These are phyloP conservation scores for Cladosporium phlei DNA, from an alignment of 2,329 filamentous ascomycete species.

Conservation along the genomic window DNA sequence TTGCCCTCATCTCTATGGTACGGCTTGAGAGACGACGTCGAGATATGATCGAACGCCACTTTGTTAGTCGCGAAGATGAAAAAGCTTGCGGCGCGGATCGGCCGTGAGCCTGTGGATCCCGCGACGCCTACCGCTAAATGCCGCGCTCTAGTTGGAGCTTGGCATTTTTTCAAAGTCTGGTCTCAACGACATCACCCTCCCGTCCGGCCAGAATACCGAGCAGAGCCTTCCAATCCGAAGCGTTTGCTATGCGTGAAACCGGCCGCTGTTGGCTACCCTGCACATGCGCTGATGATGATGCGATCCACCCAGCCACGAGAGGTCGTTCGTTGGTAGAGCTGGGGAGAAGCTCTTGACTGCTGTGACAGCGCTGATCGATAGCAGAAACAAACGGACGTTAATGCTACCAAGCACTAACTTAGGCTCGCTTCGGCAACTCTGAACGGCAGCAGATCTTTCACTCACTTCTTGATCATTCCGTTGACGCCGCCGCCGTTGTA, in stretches of 20 bases:
- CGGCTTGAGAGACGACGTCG: neutral
- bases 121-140: conserved; percentile 5
- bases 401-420: too few species aligned
- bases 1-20: too few species aligned
- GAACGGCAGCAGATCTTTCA: conserved; percentile 4
- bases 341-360: too few species aligned
- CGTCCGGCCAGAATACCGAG: too few species aligned
- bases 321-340: too few species aligned
- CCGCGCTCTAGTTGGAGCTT: conserved; percentile 5
- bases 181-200: conserved; percentile 8
- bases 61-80: conserved; percentile 2
- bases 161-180: conserved; percentile 5
- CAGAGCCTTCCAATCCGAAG: conserved; percentile 9
- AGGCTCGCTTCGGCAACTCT: conserved; percentile 1
- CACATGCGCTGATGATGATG: neutral
- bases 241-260: neutral
- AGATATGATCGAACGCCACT: conserved; percentile 12
- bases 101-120: conserved; percentile 4
- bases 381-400: too few species aligned
- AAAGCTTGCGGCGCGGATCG: conserved; percentile 8
- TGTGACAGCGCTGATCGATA: too few species aligned
- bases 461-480: neutral
- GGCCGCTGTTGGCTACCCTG: neutral
- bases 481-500: conserved; percentile 5
- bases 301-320: too few species aligned